Evolutionary conservation across 1,284 basidiomycete genomes (phyloP), one percentile per base, ranked within the genome.

Genomic region (Ustilago hordei): DNA sequence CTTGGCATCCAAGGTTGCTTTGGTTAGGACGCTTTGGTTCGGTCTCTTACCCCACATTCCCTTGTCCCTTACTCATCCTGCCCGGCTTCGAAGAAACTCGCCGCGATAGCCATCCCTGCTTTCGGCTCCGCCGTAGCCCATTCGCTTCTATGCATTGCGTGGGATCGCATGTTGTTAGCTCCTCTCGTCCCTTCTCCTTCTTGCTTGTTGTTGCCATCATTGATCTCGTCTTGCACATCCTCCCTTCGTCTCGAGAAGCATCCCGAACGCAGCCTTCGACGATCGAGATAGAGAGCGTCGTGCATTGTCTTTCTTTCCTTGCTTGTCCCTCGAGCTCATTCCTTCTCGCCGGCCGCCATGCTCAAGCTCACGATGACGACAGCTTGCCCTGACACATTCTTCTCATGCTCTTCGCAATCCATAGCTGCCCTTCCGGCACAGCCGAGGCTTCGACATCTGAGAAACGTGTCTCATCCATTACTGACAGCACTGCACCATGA

Each of bases 1-100:
- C 43, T 66, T 59, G 55, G 43, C 64, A 45, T 58, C 47, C 23
- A 17, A 52, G 38, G 43, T 62, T 32, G 35, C 56, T 59, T 28
- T 28, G 23, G 23, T 28, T 28, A 28, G 23, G 23, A 3, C 23
- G 23, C 23, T 28, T 3, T 39, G 35, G 45, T 31, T 43, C 39
- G 28, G 53, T 8, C 34, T 61, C 36, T 31, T 50, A 47, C 41
- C 47, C 47, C 56, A 47, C 41, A 59, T 48, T 32, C 56, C 54
- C 54, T 50, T 50, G n/a, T 0, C 6, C n/a, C n/a, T 17, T 50
- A 13, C 5, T 50, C 48, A 13, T 50, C 15, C 8, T 50, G 3
- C 48, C 12, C 13, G 38, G 11, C n/a, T 32, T 32, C 28, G 48
- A 11, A 31, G n/a, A 50, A 50, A 50, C 28, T 50, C 48, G 48